These are phyloP conservation scores for Diaporthe sp. DNA, from an alignment of 2,329 filamentous ascomycete species.

Conservation along the genomic window DNA sequence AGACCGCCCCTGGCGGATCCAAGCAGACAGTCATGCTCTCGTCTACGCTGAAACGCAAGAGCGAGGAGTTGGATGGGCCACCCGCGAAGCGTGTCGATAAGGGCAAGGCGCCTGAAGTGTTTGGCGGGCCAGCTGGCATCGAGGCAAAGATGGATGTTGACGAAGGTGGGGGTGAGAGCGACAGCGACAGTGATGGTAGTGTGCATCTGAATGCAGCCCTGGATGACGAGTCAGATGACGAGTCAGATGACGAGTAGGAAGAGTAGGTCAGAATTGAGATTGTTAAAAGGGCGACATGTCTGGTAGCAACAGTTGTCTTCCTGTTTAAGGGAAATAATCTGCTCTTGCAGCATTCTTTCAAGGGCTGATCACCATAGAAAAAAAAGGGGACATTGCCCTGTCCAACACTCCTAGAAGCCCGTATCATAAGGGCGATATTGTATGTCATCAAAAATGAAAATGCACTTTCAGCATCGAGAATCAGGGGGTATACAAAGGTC, in stretches of 20 bases:
- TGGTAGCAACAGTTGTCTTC: background rate
- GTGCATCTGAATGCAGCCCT: conserved; percentile 70
- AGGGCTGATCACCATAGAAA: background rate
- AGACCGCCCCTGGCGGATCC: background rate
- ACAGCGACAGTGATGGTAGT: conserved; percentile 61
- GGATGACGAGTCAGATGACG: conserved; percentile 64
- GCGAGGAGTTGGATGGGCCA: conserved; percentile 50
- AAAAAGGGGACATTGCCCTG: too few species aligned
- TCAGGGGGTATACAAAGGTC: conserved; percentile 21
- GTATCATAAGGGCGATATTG: background rate
- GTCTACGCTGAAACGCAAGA: conserved; percentile 54
- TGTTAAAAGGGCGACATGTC: background rate
- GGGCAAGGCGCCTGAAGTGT: conserved; percentile 35
- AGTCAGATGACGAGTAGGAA: conserved; percentile 55
- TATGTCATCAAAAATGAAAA: background rate
- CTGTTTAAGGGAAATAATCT: too few species aligned
- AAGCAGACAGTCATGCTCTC: conserved; percentile 34
- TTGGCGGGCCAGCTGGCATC: conserved; percentile 1
- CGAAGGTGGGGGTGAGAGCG: conserved; percentile 49
- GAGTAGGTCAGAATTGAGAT: conserved; percentile 35
- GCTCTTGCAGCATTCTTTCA: background rate
- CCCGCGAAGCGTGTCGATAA: conserved; percentile 37
- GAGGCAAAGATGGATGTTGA: conserved; percentile 26
- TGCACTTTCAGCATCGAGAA: background rate
- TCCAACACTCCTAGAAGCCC: background rate